Evolutionary conservation across 805 yeast genomes (phyloP).

Genomic region (Lachancea thermotolerans): DNA sequence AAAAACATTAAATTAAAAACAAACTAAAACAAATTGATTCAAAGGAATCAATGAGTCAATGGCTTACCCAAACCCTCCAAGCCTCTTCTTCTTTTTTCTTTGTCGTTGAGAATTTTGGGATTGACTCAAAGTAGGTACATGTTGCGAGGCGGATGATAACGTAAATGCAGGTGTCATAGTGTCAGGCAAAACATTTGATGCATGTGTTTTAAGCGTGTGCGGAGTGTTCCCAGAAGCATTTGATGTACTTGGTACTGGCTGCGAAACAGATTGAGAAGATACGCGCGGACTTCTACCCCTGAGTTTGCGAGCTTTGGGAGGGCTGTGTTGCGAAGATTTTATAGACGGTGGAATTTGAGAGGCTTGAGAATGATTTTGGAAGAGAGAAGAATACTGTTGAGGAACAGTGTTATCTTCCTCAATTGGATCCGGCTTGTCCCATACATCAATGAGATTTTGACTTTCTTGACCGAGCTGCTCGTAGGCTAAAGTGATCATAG

Average conservation of each 20-base stretch:
- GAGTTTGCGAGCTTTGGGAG: background rate
- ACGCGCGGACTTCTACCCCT: background rate
- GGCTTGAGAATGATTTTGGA: constrained; percentile 1
- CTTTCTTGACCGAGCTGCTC: constrained; percentile 12
- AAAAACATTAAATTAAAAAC: background rate
- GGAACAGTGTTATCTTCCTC: background rate
- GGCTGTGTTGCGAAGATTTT: constrained; percentile 21
- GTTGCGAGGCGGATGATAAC: constrained; percentile 16
- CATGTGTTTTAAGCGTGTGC: constrained; percentile 1
- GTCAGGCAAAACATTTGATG: constrained; percentile 19
- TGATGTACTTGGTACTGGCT: background rate
- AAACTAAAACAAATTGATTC: too few species aligned
- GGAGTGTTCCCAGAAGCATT: background rate
- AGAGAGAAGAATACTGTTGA: background rate
- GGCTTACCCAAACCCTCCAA: constrained; percentile 42
- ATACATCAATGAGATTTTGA: constrained; percentile 17
- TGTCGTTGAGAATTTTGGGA: constrained; percentile 15
- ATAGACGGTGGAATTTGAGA: constrained; percentile 27
- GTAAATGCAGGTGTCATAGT: constrained; percentile 31
- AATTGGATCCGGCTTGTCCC: constrained; percentile 17
- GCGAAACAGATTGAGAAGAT: background rate
- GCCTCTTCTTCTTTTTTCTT: constrained; percentile 38
- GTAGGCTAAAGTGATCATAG: constrained; percentile 1
- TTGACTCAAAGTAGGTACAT: constrained; percentile 15
- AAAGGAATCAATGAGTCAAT: background rate